Percentiles rank a stretch among this genome's conserved stretches.
Evolutionary conservation across 1,139 yeast species (phyloP).

Genomic region (Candida albicans): DNA sequence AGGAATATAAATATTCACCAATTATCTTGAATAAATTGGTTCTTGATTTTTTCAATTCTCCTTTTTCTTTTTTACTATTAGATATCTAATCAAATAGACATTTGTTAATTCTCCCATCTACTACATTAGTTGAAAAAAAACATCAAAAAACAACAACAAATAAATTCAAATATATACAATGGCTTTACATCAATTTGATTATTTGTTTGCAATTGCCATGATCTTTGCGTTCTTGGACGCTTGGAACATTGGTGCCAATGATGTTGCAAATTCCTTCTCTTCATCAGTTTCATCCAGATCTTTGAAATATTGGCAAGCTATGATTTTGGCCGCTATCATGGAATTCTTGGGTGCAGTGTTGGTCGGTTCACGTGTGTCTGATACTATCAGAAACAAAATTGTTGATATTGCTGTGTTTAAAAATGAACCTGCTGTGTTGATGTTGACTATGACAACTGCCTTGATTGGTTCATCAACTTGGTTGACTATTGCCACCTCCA

Average conservation of each 20-base stretch:
- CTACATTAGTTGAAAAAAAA: too few relatives aligned
- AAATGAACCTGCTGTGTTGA: slow-evolving; percentile 64
- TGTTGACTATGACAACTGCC: slow-evolving; percentile 78
- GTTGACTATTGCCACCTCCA: slow-evolving; percentile 64
- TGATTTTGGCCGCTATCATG: slow-evolving; percentile 64
- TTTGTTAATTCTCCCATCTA: too few relatives aligned
- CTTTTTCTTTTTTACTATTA: too few relatives aligned
- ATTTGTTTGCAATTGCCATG: slow-evolving; percentile 65
- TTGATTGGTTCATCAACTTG: slow-evolving; percentile 73
- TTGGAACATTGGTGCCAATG: slow-evolving; percentile 84
- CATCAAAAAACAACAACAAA: background rate
- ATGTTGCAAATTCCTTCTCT: slow-evolving; percentile 79
- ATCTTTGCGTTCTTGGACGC: slow-evolving; percentile 77
- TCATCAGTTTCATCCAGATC: slow-evolving; percentile 72
- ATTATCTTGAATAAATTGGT: too few relatives aligned
- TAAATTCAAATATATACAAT: slow-evolving; percentile 15
- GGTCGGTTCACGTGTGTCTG: slow-evolving; percentile 70
- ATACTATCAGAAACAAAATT: slow-evolving; percentile 65
- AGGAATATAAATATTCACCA: too few relatives aligned
- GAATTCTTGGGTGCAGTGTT: slow-evolving; percentile 76
- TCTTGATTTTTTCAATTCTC: too few relatives aligned
- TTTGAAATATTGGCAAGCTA: slow-evolving; percentile 72
- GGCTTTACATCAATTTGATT: slow-evolving; percentile 59
- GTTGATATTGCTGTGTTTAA: slow-evolving; percentile 51
- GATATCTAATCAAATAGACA: too few relatives aligned